phyloP scores from a whole-genome alignment of 139 green algal species.

The Astrephomene gubernaculifera region DNA sequence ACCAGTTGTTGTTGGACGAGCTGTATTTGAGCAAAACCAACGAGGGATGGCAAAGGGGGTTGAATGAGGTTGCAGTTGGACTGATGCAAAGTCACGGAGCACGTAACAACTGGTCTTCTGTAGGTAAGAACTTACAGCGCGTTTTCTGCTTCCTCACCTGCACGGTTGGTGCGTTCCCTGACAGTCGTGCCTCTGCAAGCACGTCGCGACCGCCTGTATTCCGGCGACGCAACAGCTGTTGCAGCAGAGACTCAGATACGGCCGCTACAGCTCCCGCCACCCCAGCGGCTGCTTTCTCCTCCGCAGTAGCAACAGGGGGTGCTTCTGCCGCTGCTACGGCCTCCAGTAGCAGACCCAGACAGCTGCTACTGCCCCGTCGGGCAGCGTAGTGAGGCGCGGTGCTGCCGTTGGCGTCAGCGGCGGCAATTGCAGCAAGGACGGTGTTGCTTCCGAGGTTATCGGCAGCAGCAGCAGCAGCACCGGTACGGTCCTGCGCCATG shows the following conservation, averaged over 20 bases:
- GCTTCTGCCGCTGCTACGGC: neutral
- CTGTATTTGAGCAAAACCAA: no score
- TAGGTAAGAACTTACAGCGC: no score
- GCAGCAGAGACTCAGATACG: neutral
- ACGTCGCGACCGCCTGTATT: slow-evolving; percentile 26
- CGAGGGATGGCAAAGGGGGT: no score
- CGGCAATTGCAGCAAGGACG: neutral
- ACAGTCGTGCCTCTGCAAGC: slow-evolving; percentile 32
- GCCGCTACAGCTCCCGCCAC: neutral
- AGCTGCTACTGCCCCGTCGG: neutral
- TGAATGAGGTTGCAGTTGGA: no score
- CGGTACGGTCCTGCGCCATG: no score
- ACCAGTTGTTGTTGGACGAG: no score
- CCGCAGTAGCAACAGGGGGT: neutral
- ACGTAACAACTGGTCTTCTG: no score
- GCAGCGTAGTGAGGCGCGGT: slow-evolving; percentile 36
- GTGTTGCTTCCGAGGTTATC: no score
- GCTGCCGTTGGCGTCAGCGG: slow-evolving; percentile 15
- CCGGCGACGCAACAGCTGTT: neutral
- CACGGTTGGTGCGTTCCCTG: neutral
- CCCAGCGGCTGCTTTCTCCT: neutral
- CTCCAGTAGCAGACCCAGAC: slow-evolving; percentile 11
- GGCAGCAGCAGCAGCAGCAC: no score
- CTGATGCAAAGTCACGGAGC: no score
- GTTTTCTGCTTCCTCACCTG: neutral